Conservation (phyloP, 768 basidiomycete species). For the Lepiota subincarnata region DNA sequence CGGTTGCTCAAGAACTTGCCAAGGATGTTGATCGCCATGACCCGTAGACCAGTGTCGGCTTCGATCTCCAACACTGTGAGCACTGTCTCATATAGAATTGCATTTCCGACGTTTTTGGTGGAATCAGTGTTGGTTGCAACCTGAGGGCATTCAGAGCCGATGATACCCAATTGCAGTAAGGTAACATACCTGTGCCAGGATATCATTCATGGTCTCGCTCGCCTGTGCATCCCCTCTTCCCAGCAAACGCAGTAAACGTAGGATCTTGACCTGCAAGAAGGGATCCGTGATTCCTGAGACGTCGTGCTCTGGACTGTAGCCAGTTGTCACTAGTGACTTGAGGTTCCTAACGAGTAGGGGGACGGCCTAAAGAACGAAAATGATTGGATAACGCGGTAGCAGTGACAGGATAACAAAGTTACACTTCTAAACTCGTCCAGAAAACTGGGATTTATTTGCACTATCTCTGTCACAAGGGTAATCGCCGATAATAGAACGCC, state of each 20-base stretch:
- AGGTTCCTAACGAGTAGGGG: conserved; percentile 91
- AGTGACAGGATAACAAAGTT: conserved; percentile 20
- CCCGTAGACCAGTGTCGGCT: conserved; percentile 90
- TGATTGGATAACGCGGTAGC: conserved; percentile 6
- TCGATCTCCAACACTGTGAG: conserved; percentile 96
- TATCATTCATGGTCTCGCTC: conserved; percentile 97
- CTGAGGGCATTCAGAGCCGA: conserved; percentile 31
- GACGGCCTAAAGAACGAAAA: conserved; percentile 57
- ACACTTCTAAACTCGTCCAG: conserved; percentile 91
- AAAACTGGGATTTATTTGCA: conserved; percentile 65
- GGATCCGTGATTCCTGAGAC: conserved; percentile 99
- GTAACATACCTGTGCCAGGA: conserved; percentile 77
- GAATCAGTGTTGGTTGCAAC: conserved; percentile 99
- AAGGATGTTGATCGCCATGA: conserved; percentile 99
- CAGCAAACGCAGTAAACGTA: conserved; percentile 84
- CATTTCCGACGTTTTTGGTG: conserved; percentile 96
- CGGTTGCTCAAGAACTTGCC: conserved; percentile 97
- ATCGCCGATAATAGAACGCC: conserved; percentile 93
- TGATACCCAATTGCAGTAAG: neutral
- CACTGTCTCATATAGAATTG: conserved; percentile 96
- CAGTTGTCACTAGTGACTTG: conserved; percentile 91
- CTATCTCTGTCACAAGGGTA: conserved; percentile 95
- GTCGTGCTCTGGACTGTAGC: conserved; percentile 97
- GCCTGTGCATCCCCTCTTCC: conserved; percentile 82
- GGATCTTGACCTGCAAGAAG: conserved; percentile 89